Evolutionary conservation across 495 filamentous ascomycete species (phyloP), one percentile per base, ranked within the genome.

Genomic region (Aspergillus sclerotiicarbonarius): DNA sequence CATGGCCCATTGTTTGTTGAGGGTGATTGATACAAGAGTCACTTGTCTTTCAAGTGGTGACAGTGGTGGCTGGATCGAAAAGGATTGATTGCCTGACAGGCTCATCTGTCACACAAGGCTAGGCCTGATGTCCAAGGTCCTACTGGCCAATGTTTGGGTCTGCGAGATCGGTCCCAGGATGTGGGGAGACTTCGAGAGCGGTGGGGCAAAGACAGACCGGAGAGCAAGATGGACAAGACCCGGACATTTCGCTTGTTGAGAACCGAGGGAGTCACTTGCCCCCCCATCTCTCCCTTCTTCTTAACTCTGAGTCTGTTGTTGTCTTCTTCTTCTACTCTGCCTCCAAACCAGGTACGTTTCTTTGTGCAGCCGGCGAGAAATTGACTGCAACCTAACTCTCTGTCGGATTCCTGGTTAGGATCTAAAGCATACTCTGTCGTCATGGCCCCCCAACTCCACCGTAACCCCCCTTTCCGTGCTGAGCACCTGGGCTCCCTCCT

Each of bases 401-500:
- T n/a, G 15, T 30, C 6, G 29, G 30, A 13, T 52, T n/a, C 15
- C 15, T 41, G n/a, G 13, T 15, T 41, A 41, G 37, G 31, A 10
- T 5, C 15, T 51, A 1, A 25, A 16, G 20, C 30, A 47, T 25
- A 43, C 16, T 29, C 43, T 44, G 53, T 62, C 63, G 69, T 30
- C 31, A 77, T 77, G 74, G 63, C 69, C 50, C 66, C 66, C 61
- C 65, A 70, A 61, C 65, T 81, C 50, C 81, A 82, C 68, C 82
- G 80, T 68, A 76, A 77, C 32, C 87, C 89, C 45, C 89, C 90
- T 16, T 93, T 91, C 75, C 83, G 89, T 60, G 90, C 89, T 47
- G 90, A 93, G 78, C 90, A 93, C 64, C 75, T 96, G 61, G 90
- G 90, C 62, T 92, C 89, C 30, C 83, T 94, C 19, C 83, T 92